Evolutionary conservation across 371 early-diverging fungal genomes (phyloP).

Genomic region (Mucor lusitanicus): DNA sequence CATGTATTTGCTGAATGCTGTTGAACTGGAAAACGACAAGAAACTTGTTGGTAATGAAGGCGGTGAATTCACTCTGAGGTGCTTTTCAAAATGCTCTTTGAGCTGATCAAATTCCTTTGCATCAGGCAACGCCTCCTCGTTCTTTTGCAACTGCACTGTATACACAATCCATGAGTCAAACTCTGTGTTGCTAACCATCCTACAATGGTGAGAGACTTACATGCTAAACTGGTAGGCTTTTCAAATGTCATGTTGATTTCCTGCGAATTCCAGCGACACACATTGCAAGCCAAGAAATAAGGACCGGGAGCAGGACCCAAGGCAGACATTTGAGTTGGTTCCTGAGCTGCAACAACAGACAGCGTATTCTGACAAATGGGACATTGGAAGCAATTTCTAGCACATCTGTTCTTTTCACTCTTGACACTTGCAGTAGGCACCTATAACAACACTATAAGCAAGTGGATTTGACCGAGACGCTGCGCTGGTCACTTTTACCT

Average conservation of each 20-base stretch:
- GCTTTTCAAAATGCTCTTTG: conserved; percentile 80
- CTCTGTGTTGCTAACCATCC: background rate
- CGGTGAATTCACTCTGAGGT: conserved; percentile 48
- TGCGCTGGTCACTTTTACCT: conserved; percentile 40
- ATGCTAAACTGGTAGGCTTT: conserved; percentile 87
- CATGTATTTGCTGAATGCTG: conserved; percentile 47
- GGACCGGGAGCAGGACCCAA: conserved; percentile 36
- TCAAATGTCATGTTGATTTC: conserved; percentile 90
- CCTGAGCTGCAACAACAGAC: conserved; percentile 75
- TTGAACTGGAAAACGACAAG: conserved; percentile 39
- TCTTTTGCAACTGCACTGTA: conserved; percentile 75
- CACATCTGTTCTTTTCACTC: conserved; percentile 66
- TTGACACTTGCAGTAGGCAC: conserved; percentile 93
- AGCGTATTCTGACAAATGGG: conserved; percentile 87
- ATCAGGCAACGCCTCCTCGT: conserved; percentile 71
- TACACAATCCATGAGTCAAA: background rate
- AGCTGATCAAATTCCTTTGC: conserved; percentile 83
- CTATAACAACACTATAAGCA: conserved; percentile 9
- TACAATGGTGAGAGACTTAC: conserved; percentile 39
- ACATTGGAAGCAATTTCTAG: conserved; percentile 93
- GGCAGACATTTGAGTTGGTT: conserved; percentile 30
- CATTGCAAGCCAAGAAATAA: conserved; percentile 76
- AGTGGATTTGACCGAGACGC: background rate
- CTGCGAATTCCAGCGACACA: conserved; percentile 92
- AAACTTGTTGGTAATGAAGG: conserved; percentile 46